Percentiles rank a stretch among this genome's conserved stretches.
Conservation (phyloP, 2,329 filamentous ascomycete genomes). For the Aspergillus glaucus region DNA sequence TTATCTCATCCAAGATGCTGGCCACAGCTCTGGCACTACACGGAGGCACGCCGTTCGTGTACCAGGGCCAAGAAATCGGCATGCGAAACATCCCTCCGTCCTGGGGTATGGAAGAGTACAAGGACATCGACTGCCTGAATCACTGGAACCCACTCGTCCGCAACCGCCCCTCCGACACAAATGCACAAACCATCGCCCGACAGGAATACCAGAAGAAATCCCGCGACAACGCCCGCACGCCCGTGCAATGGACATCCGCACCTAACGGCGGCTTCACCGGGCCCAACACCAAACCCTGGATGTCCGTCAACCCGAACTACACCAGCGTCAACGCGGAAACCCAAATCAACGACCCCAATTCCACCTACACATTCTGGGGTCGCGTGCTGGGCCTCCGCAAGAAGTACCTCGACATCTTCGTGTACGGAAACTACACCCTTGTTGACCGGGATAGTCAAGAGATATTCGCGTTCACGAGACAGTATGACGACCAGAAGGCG, state of each 20-base stretch:
- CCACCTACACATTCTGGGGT: slow-evolving; percentile 58
- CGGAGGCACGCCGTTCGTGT: slow-evolving; percentile 60
- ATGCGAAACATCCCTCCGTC: slow-evolving; percentile 58
- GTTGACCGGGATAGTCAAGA: slow-evolving; percentile 47
- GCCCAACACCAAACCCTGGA: slow-evolving; percentile 56
- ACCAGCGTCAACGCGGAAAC: slow-evolving; percentile 55
- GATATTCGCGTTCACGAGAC: slow-evolving; percentile 52
- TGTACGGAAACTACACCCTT: slow-evolving; percentile 59
- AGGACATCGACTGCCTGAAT: slow-evolving; percentile 58
- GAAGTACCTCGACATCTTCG: slow-evolving; percentile 54
- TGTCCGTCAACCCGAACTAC: slow-evolving; percentile 61
- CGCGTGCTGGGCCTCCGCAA: slow-evolving; percentile 56
- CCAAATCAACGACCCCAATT: slow-evolving; percentile 34
- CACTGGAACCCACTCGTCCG: slow-evolving; percentile 46
- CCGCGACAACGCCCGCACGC: slow-evolving; percentile 64
- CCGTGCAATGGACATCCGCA: slow-evolving; percentile 63
- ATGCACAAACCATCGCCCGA: slow-evolving; percentile 23
- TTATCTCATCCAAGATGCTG: slow-evolving; percentile 53
- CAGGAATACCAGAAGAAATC: slow-evolving; percentile 36
- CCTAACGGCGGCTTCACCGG: slow-evolving; percentile 60
- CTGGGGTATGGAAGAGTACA: slow-evolving; percentile 61
- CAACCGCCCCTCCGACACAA: slow-evolving; percentile 18
- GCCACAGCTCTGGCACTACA: slow-evolving; percentile 53
- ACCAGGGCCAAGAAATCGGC: slow-evolving; percentile 64
- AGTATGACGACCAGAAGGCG: slow-evolving; percentile 26